Evolutionary conservation across 352 stramenopile genomes (phyloP).

Genomic region (Thalassiosira exigua): DNA sequence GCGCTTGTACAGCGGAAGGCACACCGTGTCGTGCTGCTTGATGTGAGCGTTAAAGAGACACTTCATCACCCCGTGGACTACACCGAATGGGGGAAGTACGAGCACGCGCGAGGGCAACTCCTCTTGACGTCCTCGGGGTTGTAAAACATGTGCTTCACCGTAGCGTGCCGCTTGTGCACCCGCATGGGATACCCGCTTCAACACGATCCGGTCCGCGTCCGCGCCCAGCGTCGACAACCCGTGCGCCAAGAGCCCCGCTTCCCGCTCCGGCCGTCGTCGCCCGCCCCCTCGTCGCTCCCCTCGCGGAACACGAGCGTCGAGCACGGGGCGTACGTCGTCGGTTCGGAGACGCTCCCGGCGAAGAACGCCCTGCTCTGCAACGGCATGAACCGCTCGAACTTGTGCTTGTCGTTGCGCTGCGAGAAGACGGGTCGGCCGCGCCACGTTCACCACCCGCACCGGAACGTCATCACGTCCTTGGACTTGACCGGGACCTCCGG

Average conservation of each 20-base stretch:
- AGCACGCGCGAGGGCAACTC: slow-evolving; percentile 18
- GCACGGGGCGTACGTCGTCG: slow-evolving; percentile 96
- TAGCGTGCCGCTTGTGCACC: slow-evolving; percentile 97
- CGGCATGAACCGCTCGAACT: slow-evolving; percentile 97
- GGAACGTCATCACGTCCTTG: slow-evolving; percentile 95
- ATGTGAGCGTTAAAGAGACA: slow-evolving; percentile 98
- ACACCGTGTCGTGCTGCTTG: slow-evolving; percentile 99
- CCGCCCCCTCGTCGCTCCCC: not conserved
- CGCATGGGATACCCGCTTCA: slow-evolving; percentile 99
- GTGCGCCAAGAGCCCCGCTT: slow-evolving; percentile 90
- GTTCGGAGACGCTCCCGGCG: slow-evolving; percentile 88
- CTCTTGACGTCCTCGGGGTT: slow-evolving; percentile 94
- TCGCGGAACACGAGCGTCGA: slow-evolving; percentile 95
- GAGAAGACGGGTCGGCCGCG: slow-evolving; percentile 93
- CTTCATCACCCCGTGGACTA: slow-evolving; percentile 99
- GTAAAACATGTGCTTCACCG: slow-evolving; percentile 99
- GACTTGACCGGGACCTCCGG: slow-evolving; percentile 91
- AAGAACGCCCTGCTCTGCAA: slow-evolving; percentile 82
- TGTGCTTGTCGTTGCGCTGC: slow-evolving; percentile 98
- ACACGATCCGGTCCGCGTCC: slow-evolving; percentile 96
- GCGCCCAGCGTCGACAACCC: slow-evolving; percentile 95
- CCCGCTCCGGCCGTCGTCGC: slow-evolving; percentile 28
- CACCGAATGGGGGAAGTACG: too few relatives aligned
- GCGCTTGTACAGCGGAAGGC: slow-evolving; percentile 98
- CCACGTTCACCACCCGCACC: slow-evolving; percentile 96